phyloP scores from a whole-genome alignment of 2,329 filamentous ascomycete species.

The Didymella lethalis region DNA sequence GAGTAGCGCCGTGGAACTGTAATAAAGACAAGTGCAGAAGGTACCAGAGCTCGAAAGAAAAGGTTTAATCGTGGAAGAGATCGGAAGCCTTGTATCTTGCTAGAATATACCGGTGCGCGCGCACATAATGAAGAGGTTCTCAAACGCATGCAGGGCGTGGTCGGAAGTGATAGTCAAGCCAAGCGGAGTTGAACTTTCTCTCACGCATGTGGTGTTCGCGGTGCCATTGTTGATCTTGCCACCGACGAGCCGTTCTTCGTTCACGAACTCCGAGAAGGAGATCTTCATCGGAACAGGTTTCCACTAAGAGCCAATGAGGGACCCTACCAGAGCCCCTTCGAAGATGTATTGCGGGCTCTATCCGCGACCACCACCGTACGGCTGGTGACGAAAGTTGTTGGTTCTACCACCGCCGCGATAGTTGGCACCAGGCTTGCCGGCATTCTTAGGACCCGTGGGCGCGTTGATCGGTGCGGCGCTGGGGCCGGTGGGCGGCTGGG shows the following conservation, averaged over 20 bases:
- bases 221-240: neutral
- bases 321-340: neutral
- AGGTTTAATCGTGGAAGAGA: neutral
- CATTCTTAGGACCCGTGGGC: constrained; percentile 95
- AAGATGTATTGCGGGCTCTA: constrained; percentile 9
- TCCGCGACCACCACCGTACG: constrained; percentile 41
- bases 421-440: constrained; percentile 87
- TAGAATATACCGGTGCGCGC: neutral
- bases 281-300: neutral
- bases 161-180: neutral
- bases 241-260: neutral
- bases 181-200: neutral
- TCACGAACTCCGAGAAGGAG: neutral
- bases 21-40: constrained; percentile 12
- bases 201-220: neutral
- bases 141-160: neutral
- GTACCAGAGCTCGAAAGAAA: neutral
- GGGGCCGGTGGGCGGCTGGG: constrained; percentile 52
- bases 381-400: constrained; percentile 42
- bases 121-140: constrained; percentile 2
- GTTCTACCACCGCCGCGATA: constrained; percentile 81
- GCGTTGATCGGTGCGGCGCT: constrained; percentile 73
- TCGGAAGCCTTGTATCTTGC: neutral
- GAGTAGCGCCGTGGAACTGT: constrained; percentile 1
- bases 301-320: neutral